Base-by-base conservation (phyloP, 208 protist species). In the Lotmaria passim region DNA sequence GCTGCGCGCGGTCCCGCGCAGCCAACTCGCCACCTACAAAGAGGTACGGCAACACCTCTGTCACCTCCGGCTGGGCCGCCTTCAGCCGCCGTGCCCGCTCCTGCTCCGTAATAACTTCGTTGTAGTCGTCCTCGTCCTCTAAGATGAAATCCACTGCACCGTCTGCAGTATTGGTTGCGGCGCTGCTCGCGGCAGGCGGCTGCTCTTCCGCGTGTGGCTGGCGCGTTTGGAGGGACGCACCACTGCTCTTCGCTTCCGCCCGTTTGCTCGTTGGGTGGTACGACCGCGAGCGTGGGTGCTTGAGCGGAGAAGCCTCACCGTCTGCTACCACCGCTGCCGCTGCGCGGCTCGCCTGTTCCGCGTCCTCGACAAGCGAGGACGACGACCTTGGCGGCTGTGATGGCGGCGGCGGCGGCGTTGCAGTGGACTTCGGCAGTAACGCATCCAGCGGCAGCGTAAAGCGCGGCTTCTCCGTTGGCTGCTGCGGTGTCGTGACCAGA, bases 11-110 rank as follows among this genome's bases (percentile, higher is more conserved):
- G 66, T 98, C 85, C 14, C 64, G 38, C 28, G 91, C 88, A 15
- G 89, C 85, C 36, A 65, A 73, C 63, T 94, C 87, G 31, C 89
- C 88, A 36, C 87, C 87, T 2, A 97, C 85, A 57, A 93, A 97
- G 28, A 96, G 75, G 48, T 73, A 93, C n/a, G 91, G 91, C 41
- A 94, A 71, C 44, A 96, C 69, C 73, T 96, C 82, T 34, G 88
- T 96, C 26, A 82, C 91, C 64, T 90, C 78, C 17, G 85, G 85
- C 31, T 90, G 64, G 15, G 78, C 74, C 24, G 70, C 73, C 53
- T 79, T 80, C n/a, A 93, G 66, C 8, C 87, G 83, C 56, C 82
- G 76, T 48, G 83, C 72, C 0, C 87, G 79, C 41, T 93, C 86
- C 68, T 93, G 81, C 36, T 81, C 81, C 60, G 82, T 83, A 48